These are phyloP conservation scores for Erysimum cheiri DNA, from an alignment of 441 rosid genomes.

Conservation along the genomic window DNA sequence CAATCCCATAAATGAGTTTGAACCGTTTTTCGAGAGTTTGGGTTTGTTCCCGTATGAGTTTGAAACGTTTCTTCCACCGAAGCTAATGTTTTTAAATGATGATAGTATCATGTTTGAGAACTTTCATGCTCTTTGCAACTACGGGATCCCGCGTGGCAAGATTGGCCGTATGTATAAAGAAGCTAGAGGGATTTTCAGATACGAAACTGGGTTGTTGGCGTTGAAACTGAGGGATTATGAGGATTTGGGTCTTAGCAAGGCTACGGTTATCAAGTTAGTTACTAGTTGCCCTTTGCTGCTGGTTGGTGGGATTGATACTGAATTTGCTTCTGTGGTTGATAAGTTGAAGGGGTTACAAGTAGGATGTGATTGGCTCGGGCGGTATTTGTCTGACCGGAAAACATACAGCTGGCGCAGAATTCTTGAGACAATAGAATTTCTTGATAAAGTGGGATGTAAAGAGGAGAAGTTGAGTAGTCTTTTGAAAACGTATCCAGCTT, in stretches of 20 bases:
- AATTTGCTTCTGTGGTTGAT: constrained; percentile 57
- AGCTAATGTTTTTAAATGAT: constrained; percentile 62
- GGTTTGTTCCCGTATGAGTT: constrained; percentile 63
- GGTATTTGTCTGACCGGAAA: constrained; percentile 47
- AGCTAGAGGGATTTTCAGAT: constrained; percentile 60
- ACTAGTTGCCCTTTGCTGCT: constrained; percentile 62
- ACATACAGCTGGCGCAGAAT: constrained; percentile 67
- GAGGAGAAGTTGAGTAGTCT: constrained; percentile 56
- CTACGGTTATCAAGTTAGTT: constrained; percentile 61
- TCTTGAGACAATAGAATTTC: constrained; percentile 63
- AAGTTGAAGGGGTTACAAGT: constrained; percentile 57
- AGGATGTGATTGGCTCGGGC: constrained; percentile 56
- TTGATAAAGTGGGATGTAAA: constrained; percentile 61
- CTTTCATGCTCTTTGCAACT: constrained; percentile 59
- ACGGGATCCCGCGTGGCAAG: constrained; percentile 71
- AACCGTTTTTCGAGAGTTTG: constrained; percentile 83
- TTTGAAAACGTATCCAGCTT: constrained; percentile 54
- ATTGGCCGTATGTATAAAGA: constrained; percentile 73
- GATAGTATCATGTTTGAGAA: constrained; percentile 67
- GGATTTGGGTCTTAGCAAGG: constrained; percentile 60
- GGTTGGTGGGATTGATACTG: constrained; percentile 53
- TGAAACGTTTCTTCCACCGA: constrained; percentile 51
- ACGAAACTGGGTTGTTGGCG: constrained; percentile 52
- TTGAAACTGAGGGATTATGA: constrained; percentile 63
- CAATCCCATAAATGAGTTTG: constrained; percentile 81